Percentiles rank a stretch among this genome's conserved stretches.
Evolutionary conservation across 345 rosid genomes (phyloP).

Genomic region (Populus simonii): DNA sequence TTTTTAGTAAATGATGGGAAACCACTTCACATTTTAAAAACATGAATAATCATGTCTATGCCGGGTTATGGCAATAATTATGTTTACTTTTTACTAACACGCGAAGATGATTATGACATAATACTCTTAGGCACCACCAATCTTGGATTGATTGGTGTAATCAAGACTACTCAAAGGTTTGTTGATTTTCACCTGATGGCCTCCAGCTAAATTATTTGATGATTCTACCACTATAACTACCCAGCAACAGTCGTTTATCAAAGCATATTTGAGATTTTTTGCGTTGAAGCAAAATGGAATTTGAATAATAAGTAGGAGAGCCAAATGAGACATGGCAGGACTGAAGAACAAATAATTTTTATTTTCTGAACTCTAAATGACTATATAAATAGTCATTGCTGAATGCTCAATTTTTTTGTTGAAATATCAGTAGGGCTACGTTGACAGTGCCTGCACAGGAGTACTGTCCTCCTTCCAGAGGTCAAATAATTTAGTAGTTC

Average conservation of each 20-base stretch:
- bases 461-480: background rate
- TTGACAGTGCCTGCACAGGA: background rate
- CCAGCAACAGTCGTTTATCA: background rate
- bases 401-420: no score
- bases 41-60: background rate
- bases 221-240: no score
- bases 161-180: background rate
- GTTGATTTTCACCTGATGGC: conserved; percentile 1
- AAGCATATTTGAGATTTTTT: background rate
- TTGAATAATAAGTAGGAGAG: background rate
- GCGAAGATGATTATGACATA: conserved; percentile 20
- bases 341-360: background rate
- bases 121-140: background rate
- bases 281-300: background rate
- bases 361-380: background rate
- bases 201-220: background rate
- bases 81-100: conserved; percentile 6
- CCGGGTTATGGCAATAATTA: conserved; percentile 5
- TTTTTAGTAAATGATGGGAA: background rate
- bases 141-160: conserved; percentile 16
- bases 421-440: background rate
- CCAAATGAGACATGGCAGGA: background rate
- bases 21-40: background rate
- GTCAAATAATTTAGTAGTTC: background rate
- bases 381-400: background rate